Conservation (phyloP, 1,284 basidiomycete genomes). For the Fomitopsis schrenkii region DNA sequence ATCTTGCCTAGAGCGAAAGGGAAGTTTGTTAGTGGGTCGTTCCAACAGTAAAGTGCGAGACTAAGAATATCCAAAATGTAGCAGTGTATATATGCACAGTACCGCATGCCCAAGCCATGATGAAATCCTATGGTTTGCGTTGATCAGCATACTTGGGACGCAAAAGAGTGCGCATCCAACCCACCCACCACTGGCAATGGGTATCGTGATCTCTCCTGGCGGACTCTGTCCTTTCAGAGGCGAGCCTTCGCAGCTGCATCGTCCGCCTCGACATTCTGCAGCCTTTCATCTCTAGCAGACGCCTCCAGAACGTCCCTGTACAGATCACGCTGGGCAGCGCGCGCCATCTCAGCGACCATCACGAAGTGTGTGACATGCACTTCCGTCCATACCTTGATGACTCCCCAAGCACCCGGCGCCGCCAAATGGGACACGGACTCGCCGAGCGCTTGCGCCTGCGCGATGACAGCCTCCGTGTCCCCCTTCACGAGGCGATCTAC, state of each 20-base stretch:
- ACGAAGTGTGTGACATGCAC: not conserved
- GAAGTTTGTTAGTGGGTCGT: not conserved
- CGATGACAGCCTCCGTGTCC: conserved; percentile 55
- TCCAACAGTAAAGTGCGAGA: not conserved
- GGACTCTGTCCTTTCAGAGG: conserved; percentile 17
- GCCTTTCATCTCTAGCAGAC: conserved; percentile 22
- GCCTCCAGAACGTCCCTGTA: conserved; percentile 34
- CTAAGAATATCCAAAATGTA: no score
- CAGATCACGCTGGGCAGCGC: conserved; percentile 32
- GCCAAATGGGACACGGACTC: conserved; percentile 45
- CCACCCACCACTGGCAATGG: not conserved
- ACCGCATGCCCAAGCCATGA: no score
- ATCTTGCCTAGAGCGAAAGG: not conserved
- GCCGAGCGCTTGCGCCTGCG: conserved; percentile 56
- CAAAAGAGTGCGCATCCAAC: no score
- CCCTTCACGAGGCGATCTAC: conserved; percentile 67
- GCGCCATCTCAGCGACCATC: conserved; percentile 2
- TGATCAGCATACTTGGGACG: no score
- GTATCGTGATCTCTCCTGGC: not conserved
- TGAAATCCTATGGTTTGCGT: no score
- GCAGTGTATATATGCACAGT: no score
- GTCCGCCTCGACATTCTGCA: conserved; percentile 22
- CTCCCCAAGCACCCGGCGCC: conserved; percentile 57
- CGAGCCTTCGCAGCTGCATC: conserved; percentile 31
- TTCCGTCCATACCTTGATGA: conserved; percentile 46